Conservation (phyloP, 345 rosid genomes). For the Ceriops tagal region DNA sequence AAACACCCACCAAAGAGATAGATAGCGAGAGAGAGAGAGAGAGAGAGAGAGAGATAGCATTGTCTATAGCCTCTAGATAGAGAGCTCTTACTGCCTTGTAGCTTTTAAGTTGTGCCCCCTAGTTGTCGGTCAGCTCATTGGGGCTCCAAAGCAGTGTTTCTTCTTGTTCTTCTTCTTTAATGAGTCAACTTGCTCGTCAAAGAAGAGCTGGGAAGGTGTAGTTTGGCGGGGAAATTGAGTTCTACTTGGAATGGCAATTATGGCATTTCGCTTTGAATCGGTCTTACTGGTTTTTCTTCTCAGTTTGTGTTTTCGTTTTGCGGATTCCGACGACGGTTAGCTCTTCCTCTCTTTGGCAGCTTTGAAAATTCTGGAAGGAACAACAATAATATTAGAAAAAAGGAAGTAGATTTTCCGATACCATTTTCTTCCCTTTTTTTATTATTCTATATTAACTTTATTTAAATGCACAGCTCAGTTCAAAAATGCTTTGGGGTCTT, state of each 20-base stretch:
- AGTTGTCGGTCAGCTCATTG: too few relatives aligned
- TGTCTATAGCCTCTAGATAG: too few relatives aligned
- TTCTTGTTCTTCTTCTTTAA: not conserved
- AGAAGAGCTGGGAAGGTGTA: constrained; percentile 1
- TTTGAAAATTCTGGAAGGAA: constrained; percentile 4
- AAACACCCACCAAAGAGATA: too few relatives aligned
- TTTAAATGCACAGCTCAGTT: too few relatives aligned
- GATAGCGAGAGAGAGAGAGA: too few relatives aligned
- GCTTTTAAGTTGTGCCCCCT: too few relatives aligned
- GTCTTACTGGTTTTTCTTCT: constrained; percentile 47
- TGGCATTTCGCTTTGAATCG: constrained; percentile 40
- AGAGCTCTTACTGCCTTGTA: too few relatives aligned
- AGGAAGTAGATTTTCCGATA: not conserved
- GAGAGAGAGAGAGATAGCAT: too few relatives aligned
- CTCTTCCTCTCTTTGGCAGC: constrained; percentile 13
- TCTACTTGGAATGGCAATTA: constrained; percentile 11
- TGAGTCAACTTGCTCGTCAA: not conserved
- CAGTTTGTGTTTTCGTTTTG: constrained; percentile 36
- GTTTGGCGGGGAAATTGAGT: constrained; percentile 17
- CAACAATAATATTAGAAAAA: not conserved
- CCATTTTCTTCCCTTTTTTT: too few relatives aligned
- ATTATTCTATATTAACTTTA: too few relatives aligned
- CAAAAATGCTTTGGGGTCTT: too few relatives aligned
- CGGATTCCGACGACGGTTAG: constrained; percentile 74
- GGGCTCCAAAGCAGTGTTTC: too few relatives aligned